Conservation (phyloP, 106 monocot genomes). For the Dendrobium nobile region DNA sequence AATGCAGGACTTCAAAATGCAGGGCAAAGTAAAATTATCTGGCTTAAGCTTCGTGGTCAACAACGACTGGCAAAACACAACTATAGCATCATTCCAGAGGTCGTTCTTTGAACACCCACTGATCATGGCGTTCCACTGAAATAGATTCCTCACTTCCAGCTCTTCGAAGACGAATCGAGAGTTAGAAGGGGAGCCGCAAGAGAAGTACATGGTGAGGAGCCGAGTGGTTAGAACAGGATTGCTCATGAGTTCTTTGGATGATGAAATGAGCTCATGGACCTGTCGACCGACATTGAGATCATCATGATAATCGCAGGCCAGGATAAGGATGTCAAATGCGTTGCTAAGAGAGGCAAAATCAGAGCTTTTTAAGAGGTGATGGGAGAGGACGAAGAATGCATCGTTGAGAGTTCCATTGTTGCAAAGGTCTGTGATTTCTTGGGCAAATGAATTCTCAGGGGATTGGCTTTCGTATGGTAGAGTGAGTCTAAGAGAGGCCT, state of each 20-base stretch:
- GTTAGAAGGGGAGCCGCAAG: slow-evolving; percentile 26
- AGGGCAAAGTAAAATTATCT: slow-evolving; percentile 59
- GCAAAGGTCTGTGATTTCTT: slow-evolving; percentile 19
- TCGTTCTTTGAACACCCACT: slow-evolving; percentile 34
- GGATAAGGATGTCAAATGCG: slow-evolving; percentile 20
- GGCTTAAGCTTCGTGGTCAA: slow-evolving; percentile 26
- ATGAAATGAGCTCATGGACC: slow-evolving; percentile 30
- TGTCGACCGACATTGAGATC: slow-evolving; percentile 24
- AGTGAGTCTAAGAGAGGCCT: not conserved
- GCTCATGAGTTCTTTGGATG: slow-evolving; percentile 14
- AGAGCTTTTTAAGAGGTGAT: not conserved
- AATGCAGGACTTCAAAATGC: slow-evolving; percentile 49
- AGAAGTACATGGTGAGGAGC: slow-evolving; percentile 45
- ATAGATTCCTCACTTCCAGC: slow-evolving; percentile 24
- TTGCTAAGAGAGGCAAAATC: slow-evolving; percentile 4
- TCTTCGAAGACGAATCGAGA: slow-evolving; percentile 37
- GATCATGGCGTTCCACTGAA: slow-evolving; percentile 69
- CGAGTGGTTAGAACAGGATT: slow-evolving; percentile 44
- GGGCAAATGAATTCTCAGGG: not conserved
- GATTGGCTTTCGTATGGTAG: slow-evolving; percentile 1
- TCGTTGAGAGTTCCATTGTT: slow-evolving; percentile 9
- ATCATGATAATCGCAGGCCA: slow-evolving; percentile 8
- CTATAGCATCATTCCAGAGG: slow-evolving; percentile 30
- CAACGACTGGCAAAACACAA: slow-evolving; percentile 24
- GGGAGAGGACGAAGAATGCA: slow-evolving; percentile 20